Evolutionary conservation across 768 basidiomycete genomes (phyloP).

Genomic region (Termitomyces sp.): DNA sequence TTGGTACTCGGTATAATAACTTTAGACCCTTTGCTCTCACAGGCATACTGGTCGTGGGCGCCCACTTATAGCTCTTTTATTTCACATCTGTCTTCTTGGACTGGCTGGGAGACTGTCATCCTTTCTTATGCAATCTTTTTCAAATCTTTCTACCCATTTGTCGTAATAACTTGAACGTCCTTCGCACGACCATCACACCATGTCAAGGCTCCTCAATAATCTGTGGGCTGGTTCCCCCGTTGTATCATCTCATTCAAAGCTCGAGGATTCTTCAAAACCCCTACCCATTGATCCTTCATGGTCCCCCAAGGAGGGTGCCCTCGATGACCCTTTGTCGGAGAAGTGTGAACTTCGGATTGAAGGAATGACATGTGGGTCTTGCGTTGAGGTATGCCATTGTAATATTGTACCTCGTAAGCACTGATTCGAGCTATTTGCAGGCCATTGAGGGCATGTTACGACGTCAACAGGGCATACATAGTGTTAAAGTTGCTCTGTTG

Average conservation of each 20-base stretch:
- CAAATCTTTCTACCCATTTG: neutral
- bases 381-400: conserved; percentile 66
- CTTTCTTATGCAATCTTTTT: neutral
- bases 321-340: conserved; percentile 29
- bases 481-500: conserved; percentile 92
- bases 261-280: conserved; percentile 9
- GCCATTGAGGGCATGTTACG: conserved; percentile 84
- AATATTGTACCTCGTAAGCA: neutral
- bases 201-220: conserved; percentile 14
- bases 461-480: conserved; percentile 83
- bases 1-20: neutral
- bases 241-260: conserved; percentile 5
- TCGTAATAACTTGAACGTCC: neutral
- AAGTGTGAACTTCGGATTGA: conserved; percentile 80
- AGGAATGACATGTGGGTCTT: conserved; percentile 89
- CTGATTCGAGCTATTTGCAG: conserved; percentile 28
- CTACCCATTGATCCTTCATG: neutral
- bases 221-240: conserved; percentile 18
- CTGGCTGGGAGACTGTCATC: neutral
- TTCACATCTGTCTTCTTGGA: neutral
- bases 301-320: conserved; percentile 18
- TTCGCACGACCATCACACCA: neutral
- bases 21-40: too few species aligned
- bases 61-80: neutral
- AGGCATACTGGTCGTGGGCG: neutral